Evolutionary conservation across 2,329 filamentous ascomycete genomes (phyloP).

Genomic region (Ophioceras dolichostomum): DNA sequence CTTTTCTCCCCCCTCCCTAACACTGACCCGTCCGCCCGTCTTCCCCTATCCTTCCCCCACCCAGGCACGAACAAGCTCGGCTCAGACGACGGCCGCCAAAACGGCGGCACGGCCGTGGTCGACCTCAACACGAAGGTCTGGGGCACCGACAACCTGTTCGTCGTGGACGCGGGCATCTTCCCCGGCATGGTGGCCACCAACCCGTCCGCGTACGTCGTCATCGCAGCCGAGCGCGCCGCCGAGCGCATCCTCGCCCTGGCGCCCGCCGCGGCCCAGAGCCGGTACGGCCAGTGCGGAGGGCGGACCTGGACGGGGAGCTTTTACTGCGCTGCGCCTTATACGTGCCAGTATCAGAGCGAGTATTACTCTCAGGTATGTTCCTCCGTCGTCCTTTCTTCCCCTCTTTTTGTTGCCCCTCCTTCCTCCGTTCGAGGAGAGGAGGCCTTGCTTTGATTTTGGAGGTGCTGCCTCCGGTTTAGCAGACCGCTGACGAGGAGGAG

Average conservation of each 20-base stretch:
- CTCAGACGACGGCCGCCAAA: slow-evolving; percentile 9
- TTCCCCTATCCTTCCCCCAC: neutral
- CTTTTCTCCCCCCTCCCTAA: neutral
- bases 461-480: neutral
- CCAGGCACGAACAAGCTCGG: slow-evolving; percentile 12
- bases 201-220: slow-evolving; percentile 43
- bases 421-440: too few relatives aligned
- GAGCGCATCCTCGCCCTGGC: slow-evolving; percentile 32
- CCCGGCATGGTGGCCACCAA: slow-evolving; percentile 47
- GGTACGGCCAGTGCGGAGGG: slow-evolving; percentile 4
- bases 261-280: neutral
- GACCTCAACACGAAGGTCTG: slow-evolving; percentile 27
- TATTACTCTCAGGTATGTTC: slow-evolving; percentile 3
- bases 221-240: slow-evolving; percentile 43
- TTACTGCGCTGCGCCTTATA: slow-evolving; percentile 1
- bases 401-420: neutral
- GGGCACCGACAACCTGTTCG: slow-evolving; percentile 39
- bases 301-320: slow-evolving; percentile 1
- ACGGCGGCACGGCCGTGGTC: slow-evolving; percentile 11
- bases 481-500: too few relatives aligned
- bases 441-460: neutral
- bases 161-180: slow-evolving; percentile 43
- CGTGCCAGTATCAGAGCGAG: slow-evolving; percentile 1
- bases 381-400: neutral
- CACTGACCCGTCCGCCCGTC: slow-evolving; percentile 7